Evolutionary conservation across 139 green algal species (phyloP).

Genomic region (Microglena sp.): DNA sequence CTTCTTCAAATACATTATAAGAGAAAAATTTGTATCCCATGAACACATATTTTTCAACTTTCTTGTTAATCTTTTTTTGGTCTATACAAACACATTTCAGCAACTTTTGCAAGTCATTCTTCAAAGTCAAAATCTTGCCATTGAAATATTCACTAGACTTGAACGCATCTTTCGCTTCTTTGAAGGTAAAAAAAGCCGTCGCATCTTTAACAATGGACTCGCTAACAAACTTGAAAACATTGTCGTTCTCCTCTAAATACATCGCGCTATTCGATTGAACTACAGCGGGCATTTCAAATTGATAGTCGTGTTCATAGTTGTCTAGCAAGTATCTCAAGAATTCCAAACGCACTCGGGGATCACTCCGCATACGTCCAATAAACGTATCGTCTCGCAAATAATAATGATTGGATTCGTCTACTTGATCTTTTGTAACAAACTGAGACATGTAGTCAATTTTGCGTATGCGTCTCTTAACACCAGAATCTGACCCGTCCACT

Average conservation of each 20-base stretch:
- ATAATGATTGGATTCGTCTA: neutral
- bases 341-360: neutral
- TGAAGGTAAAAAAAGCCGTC: no score
- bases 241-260: constrained; percentile 1
- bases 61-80: no score
- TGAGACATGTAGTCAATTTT: constrained; percentile 5
- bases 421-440: constrained; percentile 4
- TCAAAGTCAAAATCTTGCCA: no score
- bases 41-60: no score
- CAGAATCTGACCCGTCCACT: constrained; percentile 1
- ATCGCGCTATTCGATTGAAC: neutral
- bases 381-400: neutral
- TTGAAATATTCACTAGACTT: no score
- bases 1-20: no score
- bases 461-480: neutral
- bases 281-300: neutral
- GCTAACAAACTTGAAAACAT: neutral
- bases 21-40: no score
- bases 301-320: neutral
- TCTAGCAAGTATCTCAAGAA: constrained; percentile 1
- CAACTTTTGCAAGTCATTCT: no score
- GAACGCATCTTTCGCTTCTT: no score
- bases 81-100: no score
- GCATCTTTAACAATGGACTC: neutral
- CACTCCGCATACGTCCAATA: neutral